Evolutionary conservation across 305 asterid species (phyloP).

Genomic region (Rubia peregrina): DNA sequence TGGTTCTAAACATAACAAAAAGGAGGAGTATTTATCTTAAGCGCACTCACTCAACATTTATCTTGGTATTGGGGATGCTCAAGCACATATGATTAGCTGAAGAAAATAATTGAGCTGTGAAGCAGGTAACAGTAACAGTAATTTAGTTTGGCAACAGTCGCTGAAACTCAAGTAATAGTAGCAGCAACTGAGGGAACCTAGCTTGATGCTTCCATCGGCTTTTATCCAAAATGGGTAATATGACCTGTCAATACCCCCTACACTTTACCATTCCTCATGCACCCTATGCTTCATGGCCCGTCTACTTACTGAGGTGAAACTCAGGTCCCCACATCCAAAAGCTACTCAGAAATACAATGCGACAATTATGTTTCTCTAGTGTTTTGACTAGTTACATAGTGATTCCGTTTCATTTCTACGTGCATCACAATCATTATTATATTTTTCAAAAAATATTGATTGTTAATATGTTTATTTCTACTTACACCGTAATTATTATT

Average conservation of each 20-base stretch:
- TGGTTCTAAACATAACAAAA: no score
- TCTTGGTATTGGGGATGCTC: no score
- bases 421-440: no score
- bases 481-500: no score
- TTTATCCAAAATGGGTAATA: conserved; percentile 17
- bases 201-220: conserved; percentile 3
- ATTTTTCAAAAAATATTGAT: no score
- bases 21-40: no score
- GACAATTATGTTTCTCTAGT: no score
- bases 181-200: neutral
- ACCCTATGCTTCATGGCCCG: conserved; percentile 2
- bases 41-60: no score
- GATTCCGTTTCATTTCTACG: no score
- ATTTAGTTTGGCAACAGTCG: neutral
- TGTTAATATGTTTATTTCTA: no score
- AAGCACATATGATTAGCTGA: no score
- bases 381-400: no score
- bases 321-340: conserved; percentile 10
- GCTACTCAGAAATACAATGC: neutral
- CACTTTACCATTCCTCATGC: conserved; percentile 1
- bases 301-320: neutral
- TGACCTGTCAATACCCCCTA: conserved; percentile 3
- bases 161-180: conserved; percentile 5
- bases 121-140: neutral
- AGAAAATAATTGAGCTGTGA: conserved; percentile 7